Evolutionary conservation across 352 stramenopile species (phyloP), one percentile per base, ranked within the genome.

Genomic region (Phytophthora palmivora): DNA sequence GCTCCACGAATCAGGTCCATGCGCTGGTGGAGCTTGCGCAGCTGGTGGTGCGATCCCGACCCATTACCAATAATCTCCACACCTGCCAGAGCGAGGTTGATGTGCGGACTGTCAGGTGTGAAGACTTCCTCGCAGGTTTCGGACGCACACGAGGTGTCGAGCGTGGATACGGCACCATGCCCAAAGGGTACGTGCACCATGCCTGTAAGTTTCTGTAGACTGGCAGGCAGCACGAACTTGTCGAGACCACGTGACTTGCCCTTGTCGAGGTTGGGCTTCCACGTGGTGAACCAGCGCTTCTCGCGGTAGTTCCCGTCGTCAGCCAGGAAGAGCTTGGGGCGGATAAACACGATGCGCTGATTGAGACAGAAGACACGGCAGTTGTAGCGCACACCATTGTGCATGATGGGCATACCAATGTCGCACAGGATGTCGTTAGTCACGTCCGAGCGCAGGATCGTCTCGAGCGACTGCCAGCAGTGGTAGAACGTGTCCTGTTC

Each of bases 111-210:
- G 59, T 94, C 80, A 0, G 97, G 95, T 22, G 97, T 99, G 86
- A 98, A 99, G 26, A 99, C 79, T 75, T 99, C 97, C 76, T 99
- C 97, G 71, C 97, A 99, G 18, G 93, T 97, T 83, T 99, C 97
- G 39, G 91, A 97, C 21, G 91, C 90, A 50, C 81, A 91, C 56
- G 82, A 83, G 15, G 95, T 94, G 58, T 98, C 95, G 15, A 96
- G 82, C 21, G 82, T 90, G 24, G 83, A 80, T 16, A 98, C 52
- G 32, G 88, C 83, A 10, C 83, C 88, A 21, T 82, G 78, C 24
- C 92, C 93, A 24, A 98, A 95, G 4, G 87, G 91, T 14, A 96
- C 89, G 50, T 84, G 79, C 33, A 89, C 75, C 16, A 73, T 67
- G 15, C 85, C 86, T 32, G 84, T 97, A 48, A 91, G 62, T 26